Evolutionary conservation across 768 basidiomycete species (phyloP), one percentile per base, ranked within the genome.

Genomic region (Rhodotorula graminis): DNA sequence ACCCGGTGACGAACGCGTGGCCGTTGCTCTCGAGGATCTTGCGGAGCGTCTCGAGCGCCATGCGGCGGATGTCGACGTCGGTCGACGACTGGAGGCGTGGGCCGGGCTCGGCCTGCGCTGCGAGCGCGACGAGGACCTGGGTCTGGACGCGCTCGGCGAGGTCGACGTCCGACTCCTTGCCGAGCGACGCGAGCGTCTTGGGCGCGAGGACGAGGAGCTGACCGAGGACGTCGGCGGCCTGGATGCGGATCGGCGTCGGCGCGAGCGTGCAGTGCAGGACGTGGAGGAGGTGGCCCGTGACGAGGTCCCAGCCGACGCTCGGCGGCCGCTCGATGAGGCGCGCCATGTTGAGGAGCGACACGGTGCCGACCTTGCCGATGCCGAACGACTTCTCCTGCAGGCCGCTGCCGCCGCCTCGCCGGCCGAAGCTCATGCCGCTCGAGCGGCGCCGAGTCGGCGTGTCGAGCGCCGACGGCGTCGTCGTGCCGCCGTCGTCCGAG

Each of bases 11-110:
- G 2, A 99, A 84, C 0, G 92, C 93, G 80, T 97, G 93, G 1
- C 92, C 95, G 0, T 92, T 91, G 2, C 88, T 87, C 79, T 97
- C 91, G 18, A 99, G 83, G 65, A 99, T 93, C 75, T 90, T 87
- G 74, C 93, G 91, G 18, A 99, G 81, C 0, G 91, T 91, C 77
- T 95, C 92, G 64, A 94, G 83, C 0, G 93, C 95, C 87, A 93
- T 90, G 33, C 88, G 84, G 37, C 93, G 86, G 52, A 98, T 83
- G 77, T 97, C 94, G 27, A 83, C 77, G 56, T 92, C 87, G 10
- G 82, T 84, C 0, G 85, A 82, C 40, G 81, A 82, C 52, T 76
- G 60, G 81, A 85, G 4, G 84, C 85, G 3, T 50, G 80, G 77
- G n/a, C 78, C 62, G 83, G 81, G 65, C 84, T 83, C 72, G 75